Evolutionary conservation across 2,329 filamentous ascomycete genomes (phyloP).

Genomic region (Stenocarpella maydis): DNA sequence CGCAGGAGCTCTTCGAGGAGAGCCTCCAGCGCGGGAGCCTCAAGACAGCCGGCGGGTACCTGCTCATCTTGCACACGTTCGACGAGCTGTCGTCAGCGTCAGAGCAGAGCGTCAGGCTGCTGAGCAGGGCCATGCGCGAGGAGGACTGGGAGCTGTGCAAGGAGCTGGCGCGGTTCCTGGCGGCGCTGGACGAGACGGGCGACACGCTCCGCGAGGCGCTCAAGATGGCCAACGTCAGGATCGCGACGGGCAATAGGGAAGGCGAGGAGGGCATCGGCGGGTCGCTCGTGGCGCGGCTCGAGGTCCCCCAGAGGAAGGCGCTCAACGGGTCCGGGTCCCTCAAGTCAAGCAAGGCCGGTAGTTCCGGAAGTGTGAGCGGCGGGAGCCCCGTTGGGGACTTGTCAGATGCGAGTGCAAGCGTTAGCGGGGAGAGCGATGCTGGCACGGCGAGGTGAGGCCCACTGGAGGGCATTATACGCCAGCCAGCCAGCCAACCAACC

Average conservation of each 20-base stretch:
- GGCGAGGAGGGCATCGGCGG: conserved; percentile 44
- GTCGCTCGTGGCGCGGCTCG: conserved; percentile 43
- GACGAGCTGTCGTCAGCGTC: conserved; percentile 74
- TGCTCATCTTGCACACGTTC: conserved; percentile 90
- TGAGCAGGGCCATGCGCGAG: conserved; percentile 82
- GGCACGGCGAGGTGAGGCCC: conserved; percentile 23
- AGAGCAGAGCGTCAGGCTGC: conserved; percentile 81
- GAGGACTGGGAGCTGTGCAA: conserved; percentile 96
- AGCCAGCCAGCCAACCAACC: too few species aligned
- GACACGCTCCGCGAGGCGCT: conserved; percentile 79
- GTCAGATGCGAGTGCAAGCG: conserved; percentile 19
- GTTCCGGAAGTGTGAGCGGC: conserved; percentile 17
- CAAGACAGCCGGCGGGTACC: conserved; percentile 94
- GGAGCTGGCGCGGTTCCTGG: conserved; percentile 92
- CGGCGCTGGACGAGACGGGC: conserved; percentile 88
- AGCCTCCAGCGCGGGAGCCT: conserved; percentile 84
- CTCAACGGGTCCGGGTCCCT: conserved; percentile 29
- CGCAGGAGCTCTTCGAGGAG: conserved; percentile 92
- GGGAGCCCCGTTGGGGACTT: not conserved
- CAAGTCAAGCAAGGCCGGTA: conserved; percentile 28
- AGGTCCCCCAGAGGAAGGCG: conserved; percentile 40
- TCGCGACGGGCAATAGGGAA: conserved; percentile 43
- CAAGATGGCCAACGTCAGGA: conserved; percentile 62
- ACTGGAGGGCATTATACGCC: not conserved
- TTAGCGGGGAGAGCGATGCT: conserved; percentile 26